phyloP scores from a whole-genome alignment of 352 stramenopile species.

The Globisporangium spiculum region DNA sequence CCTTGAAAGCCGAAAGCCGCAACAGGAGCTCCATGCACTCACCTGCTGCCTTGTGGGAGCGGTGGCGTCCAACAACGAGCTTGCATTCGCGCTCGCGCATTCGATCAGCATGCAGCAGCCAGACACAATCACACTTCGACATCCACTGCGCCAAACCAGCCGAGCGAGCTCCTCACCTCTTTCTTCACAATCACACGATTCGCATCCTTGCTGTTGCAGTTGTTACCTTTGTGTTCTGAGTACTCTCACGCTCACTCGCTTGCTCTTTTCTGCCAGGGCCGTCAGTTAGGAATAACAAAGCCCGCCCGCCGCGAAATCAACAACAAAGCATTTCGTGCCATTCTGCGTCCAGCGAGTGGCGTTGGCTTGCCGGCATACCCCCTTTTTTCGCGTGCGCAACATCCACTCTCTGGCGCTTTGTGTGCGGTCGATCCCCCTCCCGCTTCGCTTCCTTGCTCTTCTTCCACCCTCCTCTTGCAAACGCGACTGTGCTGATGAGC shows the following conservation, averaged over 20 bases:
- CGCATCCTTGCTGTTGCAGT: not conserved
- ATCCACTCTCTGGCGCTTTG: constrained; percentile 6
- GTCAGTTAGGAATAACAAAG: not conserved
- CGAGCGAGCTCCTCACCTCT: not conserved
- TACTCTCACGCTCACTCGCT: too few relatives aligned
- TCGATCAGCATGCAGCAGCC: too few relatives aligned
- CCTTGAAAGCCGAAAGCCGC: not conserved
- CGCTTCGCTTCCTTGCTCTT: not conserved
- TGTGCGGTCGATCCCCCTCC: not conserved
- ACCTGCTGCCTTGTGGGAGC: too few relatives aligned
- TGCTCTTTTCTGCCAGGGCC: not conserved
- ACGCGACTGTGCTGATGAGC: not conserved
- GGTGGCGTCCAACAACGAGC: too few relatives aligned
- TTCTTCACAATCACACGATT: not conserved
- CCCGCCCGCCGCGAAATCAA: not conserved
- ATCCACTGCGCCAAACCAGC: not conserved
- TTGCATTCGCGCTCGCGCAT: too few relatives aligned
- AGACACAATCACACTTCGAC: too few relatives aligned
- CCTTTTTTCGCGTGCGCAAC: constrained; percentile 8
- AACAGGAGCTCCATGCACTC: not conserved
- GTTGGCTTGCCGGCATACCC: not conserved
- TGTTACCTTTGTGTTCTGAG: not conserved
- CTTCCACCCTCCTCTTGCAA: not conserved
- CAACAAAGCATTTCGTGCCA: not conserved
- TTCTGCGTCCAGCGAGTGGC: not conserved